Conservation (phyloP, 805 yeast species). For the Debaryomyces castellii region DNA sequence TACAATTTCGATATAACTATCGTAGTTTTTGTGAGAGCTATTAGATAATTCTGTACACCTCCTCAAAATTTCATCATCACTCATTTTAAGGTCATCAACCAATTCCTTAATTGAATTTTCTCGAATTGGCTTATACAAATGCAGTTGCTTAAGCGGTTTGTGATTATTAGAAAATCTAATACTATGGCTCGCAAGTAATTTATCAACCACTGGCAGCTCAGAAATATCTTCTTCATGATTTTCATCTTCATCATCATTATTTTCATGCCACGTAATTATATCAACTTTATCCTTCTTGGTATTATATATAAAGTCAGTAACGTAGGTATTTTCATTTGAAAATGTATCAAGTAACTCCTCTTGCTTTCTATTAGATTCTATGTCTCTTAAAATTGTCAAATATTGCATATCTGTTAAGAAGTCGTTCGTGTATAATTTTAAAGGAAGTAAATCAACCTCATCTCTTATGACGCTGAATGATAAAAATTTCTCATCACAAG, state of each 20-base stretch:
- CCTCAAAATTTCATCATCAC: constrained; percentile 3
- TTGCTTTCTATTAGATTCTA: constrained; percentile 35
- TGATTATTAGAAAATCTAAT: constrained; percentile 8
- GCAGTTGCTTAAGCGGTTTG: constrained; percentile 10
- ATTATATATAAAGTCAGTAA: constrained; percentile 29
- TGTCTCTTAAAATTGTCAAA: constrained; percentile 48
- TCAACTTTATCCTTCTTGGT: neutral
- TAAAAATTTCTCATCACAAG: constrained; percentile 62
- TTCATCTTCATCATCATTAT: constrained; percentile 13
- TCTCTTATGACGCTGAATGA: constrained; percentile 69
- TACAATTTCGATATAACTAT: constrained; percentile 29
- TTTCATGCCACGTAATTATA: neutral
- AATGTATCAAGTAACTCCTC: constrained; percentile 38
- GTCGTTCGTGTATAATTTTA: constrained; percentile 47
- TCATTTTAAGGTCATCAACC: constrained; percentile 9
- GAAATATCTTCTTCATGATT: constrained; percentile 12
- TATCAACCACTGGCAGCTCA: constrained; percentile 19
- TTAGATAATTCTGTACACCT: constrained; percentile 1
- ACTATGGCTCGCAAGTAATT: constrained; percentile 9
- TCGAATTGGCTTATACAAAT: constrained; percentile 15
- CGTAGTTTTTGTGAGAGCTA: constrained; percentile 21
- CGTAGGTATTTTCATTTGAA: constrained; percentile 24
- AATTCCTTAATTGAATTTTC: constrained; percentile 3
- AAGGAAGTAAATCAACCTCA: constrained; percentile 58
- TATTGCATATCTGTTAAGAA: constrained; percentile 53